Evolutionary conservation across 129 eudicot species (phyloP), one percentile per base, ranked within the genome.

Genomic region (Silybum marianum): DNA sequence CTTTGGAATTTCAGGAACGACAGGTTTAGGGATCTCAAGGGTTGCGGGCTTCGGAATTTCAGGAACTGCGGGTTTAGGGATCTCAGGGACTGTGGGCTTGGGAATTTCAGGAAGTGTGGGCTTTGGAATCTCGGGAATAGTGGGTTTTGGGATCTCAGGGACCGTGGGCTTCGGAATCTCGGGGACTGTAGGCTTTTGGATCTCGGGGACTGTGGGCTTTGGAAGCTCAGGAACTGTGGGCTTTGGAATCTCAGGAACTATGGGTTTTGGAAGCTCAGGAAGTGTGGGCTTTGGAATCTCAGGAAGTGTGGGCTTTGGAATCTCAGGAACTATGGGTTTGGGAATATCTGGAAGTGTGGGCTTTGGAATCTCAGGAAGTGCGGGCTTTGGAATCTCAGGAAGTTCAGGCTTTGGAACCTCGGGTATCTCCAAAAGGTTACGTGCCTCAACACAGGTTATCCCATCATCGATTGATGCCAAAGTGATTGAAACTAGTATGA

Each of bases 401-500:
- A 71, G 4, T 14, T 18, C 24, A 4, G 78, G 78, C 77, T 70
- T 71, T 26, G 80, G 84, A 62, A 81, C 14, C 76, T 78, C 87
- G 4, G 76, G 73, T 21, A 24, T 11, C 72, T 75, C 85, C 76
- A 75, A 82, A 30, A 82, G 81, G 4, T 30, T 68, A 7, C 85
- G 85, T 44, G 85, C 85, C 42, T 82, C 65, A 4, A 22, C 65
- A 18, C 24, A 3, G 9, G 30, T 21, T 46, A 13, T 75, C 51
- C 72, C 77, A 19, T 60, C 71, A 51, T 8, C 11, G 2, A 24
- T 22, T 22, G 81, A 75, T 82, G 25, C 26, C 76, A 82, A 75
- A 68, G 80, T 74, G 80, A 82, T 25, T 23, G 75, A 75, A 54
- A 82, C n/a, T 34, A 82, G 40, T 24, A 75, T 69, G 38, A 82